Percentiles rank a stretch among this genome's conserved stretches.
These are phyloP conservation scores for Podila epicladia DNA, from an alignment of 192 early-diverging fungal genomes.

Conservation along the genomic window DNA sequence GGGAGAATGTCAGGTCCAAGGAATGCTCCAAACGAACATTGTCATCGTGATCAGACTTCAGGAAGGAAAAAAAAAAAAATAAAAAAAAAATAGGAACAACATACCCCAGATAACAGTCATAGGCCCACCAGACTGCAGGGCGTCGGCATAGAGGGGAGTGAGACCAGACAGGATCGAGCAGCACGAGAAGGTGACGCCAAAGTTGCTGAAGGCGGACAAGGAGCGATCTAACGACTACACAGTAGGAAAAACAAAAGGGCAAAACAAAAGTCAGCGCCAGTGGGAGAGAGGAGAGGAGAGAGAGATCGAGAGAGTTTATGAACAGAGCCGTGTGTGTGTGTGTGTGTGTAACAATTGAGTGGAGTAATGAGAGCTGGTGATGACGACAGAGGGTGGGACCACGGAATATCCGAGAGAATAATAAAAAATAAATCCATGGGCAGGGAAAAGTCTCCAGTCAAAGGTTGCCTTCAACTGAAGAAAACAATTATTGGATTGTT, in stretches of 20 bases:
- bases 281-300: no score
- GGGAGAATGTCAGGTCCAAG: neutral
- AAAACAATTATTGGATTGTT: no score
- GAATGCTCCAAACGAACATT: no score
- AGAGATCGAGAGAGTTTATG: no score
- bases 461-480: neutral
- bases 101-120: conserved; percentile 59
- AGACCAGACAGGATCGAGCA: conserved; percentile 62
- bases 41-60: neutral
- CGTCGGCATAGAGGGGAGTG: conserved; percentile 61
- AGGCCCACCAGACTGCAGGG: conserved; percentile 59
- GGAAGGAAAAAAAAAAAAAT: neutral
- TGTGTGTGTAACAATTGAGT: no score
- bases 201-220: conserved; percentile 58
- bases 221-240: conserved; percentile 57
- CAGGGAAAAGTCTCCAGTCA: no score
- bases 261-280: neutral
- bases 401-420: no score
- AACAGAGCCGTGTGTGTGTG: no score
- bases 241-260: no score
- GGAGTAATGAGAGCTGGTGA: no score
- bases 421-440: no score
- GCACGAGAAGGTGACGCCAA: conserved; percentile 66
- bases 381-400: no score
- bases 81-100: neutral